phyloP scores from a whole-genome alignment of 345 rosid species.

The Gossypium thurberi region DNA sequence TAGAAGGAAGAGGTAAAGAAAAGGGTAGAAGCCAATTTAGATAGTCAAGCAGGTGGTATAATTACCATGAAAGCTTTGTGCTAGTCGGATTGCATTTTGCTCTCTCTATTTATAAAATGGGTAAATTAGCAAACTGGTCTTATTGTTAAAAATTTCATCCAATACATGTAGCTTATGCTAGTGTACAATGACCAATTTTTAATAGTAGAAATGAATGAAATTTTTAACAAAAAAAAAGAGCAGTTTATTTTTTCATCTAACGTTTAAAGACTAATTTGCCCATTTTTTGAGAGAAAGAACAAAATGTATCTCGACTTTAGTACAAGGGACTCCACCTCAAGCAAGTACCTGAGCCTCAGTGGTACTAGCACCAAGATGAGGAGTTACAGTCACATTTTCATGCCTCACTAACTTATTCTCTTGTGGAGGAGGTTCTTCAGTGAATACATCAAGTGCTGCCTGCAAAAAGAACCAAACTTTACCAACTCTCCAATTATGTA shows the following conservation, averaged over 20 bases:
- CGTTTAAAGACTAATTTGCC: no score
- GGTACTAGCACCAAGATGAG: constrained; percentile 61
- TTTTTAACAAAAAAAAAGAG: no score
- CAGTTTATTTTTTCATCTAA: no score
- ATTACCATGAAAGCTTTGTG: no score
- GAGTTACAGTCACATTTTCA: constrained; percentile 46
- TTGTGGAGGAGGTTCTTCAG: constrained; percentile 38
- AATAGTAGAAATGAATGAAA: no score
- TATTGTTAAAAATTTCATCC: no score
- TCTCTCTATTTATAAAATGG: no score
- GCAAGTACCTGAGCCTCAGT: constrained; percentile 45
- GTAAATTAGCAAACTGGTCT: fast-evolving
- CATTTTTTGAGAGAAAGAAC: no score
- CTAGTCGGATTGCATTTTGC: no score
- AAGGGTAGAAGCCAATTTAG: not conserved
- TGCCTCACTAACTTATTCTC: constrained; percentile 40
- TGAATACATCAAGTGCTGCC: constrained; percentile 50
- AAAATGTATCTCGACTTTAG: no score
- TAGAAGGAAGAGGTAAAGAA: not conserved
- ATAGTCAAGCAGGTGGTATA: not conserved
- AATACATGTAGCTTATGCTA: no score
- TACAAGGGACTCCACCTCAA: not conserved
- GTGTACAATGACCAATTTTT: no score
- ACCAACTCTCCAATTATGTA: not conserved
- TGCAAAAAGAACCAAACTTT: constrained; percentile 1